phyloP scores from a whole-genome alignment of 2,329 filamentous ascomycete genomes.

The Chrysoporthe cubensis region DNA sequence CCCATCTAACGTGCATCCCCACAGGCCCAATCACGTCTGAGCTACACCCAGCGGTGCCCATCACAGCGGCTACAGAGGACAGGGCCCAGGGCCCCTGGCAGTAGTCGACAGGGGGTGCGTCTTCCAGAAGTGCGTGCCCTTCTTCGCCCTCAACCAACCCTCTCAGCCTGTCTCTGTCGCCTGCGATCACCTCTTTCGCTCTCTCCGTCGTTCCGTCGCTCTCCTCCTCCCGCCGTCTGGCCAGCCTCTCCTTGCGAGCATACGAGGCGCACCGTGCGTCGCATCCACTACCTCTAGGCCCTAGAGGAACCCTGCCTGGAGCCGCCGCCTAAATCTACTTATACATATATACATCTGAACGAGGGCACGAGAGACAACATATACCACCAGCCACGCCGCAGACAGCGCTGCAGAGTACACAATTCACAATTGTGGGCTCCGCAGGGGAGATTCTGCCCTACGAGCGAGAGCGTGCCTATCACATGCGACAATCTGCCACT shows the following conservation, averaged over 20 bases:
- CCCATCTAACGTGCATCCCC: conserved; percentile 20
- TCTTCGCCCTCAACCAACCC: background rate
- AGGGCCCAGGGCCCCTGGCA: background rate
- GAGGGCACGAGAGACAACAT: no score
- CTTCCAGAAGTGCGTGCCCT: background rate
- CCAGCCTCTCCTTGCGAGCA: no score
- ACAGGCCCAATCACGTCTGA: conserved; percentile 23
- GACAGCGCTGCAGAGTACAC: background rate
- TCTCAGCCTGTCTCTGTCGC: background rate
- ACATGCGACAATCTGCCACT: conserved; percentile 3
- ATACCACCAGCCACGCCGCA: background rate
- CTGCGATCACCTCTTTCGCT: background rate
- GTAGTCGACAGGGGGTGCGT: conserved; percentile 10
- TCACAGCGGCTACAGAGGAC: conserved; percentile 28
- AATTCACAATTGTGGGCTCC: background rate
- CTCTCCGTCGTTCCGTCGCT: no score
- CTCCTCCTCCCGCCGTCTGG: no score
- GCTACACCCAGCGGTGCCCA: conserved; percentile 20
- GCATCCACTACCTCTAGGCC: background rate
- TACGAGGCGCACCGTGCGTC: no score
- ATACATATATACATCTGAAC: no score
- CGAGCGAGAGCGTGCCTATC: conserved; percentile 5
- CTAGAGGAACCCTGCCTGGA: no score
- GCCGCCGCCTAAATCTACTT: no score
- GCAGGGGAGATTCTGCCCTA: background rate